Evolutionary conservation across 352 stramenopile genomes (phyloP).

Genomic region (Pythium apleroticum): DNA sequence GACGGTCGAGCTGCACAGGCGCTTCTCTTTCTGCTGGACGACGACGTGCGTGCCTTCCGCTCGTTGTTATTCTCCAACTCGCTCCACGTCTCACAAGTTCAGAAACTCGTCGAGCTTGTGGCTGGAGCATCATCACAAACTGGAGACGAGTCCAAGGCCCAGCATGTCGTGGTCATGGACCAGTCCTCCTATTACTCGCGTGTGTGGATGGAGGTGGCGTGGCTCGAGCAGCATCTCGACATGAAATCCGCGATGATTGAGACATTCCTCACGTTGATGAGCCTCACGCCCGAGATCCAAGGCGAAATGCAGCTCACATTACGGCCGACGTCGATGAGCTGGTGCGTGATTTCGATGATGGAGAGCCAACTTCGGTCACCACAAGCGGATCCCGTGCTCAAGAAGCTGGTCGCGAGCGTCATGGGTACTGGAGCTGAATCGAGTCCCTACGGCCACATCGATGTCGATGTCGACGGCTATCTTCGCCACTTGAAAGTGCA

Average conservation of each 20-base stretch:
- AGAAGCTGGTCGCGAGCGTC: conserved; percentile 32
- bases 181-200: not conserved
- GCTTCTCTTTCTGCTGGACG: conserved; percentile 60
- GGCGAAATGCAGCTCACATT: conserved; percentile 30
- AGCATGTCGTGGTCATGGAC: conserved; percentile 11
- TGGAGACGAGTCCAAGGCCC: not conserved
- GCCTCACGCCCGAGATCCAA: conserved; percentile 12
- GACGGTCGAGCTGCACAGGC: conserved; percentile 87
- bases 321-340: conserved; percentile 50
- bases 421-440: conserved; percentile 1
- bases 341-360: conserved; percentile 51
- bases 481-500: conserved; percentile 47
- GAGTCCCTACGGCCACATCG: conserved; percentile 24
- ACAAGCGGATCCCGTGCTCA: conserved; percentile 32
- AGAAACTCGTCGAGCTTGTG: conserved; percentile 43
- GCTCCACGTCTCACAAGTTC: conserved; percentile 54
- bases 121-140: conserved; percentile 6
- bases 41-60: conserved; percentile 69
- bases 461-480: conserved; percentile 60
- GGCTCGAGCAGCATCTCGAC: conserved; percentile 61
- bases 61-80: conserved; percentile 74
- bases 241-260: conserved; percentile 75
- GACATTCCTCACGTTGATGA: conserved; percentile 68
- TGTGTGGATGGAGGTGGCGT: conserved; percentile 50
- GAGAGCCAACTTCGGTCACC: conserved; percentile 50